Base-by-base conservation (phyloP, 2,329 filamentous ascomycete species). In the Epichloe baconii region DNA sequence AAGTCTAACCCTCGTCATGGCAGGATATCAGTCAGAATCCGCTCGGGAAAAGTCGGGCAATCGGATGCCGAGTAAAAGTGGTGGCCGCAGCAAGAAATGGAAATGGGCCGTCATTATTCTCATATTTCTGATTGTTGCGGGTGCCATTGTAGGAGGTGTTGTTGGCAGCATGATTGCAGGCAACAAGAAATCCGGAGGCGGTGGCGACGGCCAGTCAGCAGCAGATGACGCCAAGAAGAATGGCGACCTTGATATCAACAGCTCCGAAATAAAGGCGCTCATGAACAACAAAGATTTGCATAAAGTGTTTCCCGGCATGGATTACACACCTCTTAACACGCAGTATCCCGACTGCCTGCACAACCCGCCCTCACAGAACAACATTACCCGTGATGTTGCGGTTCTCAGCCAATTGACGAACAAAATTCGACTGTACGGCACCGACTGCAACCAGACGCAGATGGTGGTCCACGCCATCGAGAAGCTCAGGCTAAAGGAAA, bases 381-480 rank as follows among this genome's bases (percentile, higher is more conserved):
- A 97, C 64, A 76, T 97, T 57, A 97, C 93, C 0, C 82, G 88
- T 49, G 91, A 97, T 64, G 73, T 96, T 53, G 91, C 93, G 1
- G 83, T 96, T 10, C 80, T 97, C 48, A 89, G 86, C 12, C 89
- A 95, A 65, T 74, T 97, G 43, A 95, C 89, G 53, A 90, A 95
- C 64, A 83, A 82, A 3, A 79, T 97, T 46, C 84, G 91, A 7
- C 75, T 96, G 1, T 97, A 97, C 65, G 91, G 91, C 47, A 97
- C 88, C 12, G 91, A 97, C 70, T 97, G 91, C 76, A 96, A 96
- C 68, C 91, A 97, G 68, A 97, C 91, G 0, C 80, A 95, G 66
- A 93, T 97, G 86, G 80, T 94, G 1, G 72, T 97, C 8, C 83
- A 93, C 60, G 83, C 90, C 19, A 84, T 97, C 59, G 75, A 86